Evolutionary conservation across 495 filamentous ascomycete genomes (phyloP).

Genomic region (Pseudomonodictys pantanalensis): DNA sequence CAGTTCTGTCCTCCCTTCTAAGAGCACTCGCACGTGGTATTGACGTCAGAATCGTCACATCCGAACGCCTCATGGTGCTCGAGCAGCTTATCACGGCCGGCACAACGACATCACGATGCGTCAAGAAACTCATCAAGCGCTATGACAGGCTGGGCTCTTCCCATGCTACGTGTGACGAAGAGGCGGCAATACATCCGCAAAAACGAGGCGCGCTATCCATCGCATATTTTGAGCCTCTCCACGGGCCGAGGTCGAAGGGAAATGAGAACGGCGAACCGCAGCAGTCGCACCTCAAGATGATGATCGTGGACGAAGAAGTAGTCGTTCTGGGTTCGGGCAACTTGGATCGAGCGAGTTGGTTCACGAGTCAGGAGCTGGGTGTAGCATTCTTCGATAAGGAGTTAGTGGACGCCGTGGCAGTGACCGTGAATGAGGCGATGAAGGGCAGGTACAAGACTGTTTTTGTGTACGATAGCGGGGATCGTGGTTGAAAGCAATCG

Average conservation of each 20-base stretch:
- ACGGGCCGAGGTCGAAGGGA: constrained; percentile 8
- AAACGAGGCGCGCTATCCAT: constrained; percentile 41
- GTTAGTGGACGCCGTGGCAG: constrained; percentile 46
- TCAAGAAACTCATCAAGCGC: constrained; percentile 52
- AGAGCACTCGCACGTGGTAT: constrained; percentile 54
- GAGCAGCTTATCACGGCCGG: constrained; percentile 71
- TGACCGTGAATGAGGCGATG: constrained; percentile 42
- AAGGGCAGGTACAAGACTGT: constrained; percentile 7
- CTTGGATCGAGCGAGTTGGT: constrained; percentile 74
- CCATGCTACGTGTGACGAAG: constrained; percentile 9
- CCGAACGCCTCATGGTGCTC: constrained; percentile 63
- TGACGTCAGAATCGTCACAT: constrained; percentile 61
- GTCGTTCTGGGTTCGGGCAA: constrained; percentile 70
- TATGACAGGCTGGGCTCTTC: constrained; percentile 39
- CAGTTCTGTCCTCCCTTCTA: constrained; percentile 55
- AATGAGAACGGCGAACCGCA: constrained; percentile 47
- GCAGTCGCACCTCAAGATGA: constrained; percentile 70
- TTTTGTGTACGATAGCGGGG: constrained; percentile 14
- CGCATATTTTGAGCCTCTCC: constrained; percentile 47
- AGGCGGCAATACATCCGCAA: constrained; percentile 5
- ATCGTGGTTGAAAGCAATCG: not conserved
- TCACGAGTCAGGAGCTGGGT: constrained; percentile 73
- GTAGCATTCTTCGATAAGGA: constrained; percentile 55
- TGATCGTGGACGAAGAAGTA: constrained; percentile 58
- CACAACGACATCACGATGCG: constrained; percentile 58